Base-by-base conservation (phyloP, 352 stramenopile genomes). In the Phytopythium mirpurense region DNA sequence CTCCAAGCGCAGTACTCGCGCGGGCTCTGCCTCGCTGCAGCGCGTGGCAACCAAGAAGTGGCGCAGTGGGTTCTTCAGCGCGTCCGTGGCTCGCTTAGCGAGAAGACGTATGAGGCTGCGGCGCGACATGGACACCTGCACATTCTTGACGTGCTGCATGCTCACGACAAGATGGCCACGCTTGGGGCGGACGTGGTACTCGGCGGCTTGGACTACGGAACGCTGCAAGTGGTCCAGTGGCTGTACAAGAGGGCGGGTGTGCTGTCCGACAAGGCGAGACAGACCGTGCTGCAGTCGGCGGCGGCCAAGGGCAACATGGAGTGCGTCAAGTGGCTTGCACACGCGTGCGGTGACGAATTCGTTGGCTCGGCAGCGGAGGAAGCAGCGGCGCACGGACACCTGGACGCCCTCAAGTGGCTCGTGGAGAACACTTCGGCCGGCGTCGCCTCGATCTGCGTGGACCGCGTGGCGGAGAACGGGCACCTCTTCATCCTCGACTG, bases 91-190 rank as follows among this genome's bases (percentile, higher is more conserved):
- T 7, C n/a, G 11, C 52, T 54, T n/a, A 35, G 59, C n/a, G 59
- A 71, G n/a, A 71, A 71, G 48, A 52, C 52, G 16, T 44, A 38
- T 15, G 56, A 67, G 35, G 55, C 47, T 32, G 51, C 63, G 41
- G 59, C 63, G 19, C 14, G 32, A 29, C 45, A 57, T 21, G 63
- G 63, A 0, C 42, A 60, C 26, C 16, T 62, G 10, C 6, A 32
- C 16, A 62, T 71, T 32, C 47, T 71, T 15, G 55, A 65, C 26
- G 36, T 62, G 48, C 40, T 71, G 15, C 34, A 68, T 14, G n/a
- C n/a, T 5, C 45, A 65, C 48, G 55, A 65, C n/a, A 68, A 60
- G 35, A 37, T 40, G 24, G 51, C 44, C 9, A 18, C 55, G 12
- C 55, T 56, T 16, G 54, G 48, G 7, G 51, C 63, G 26, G 31